These are phyloP conservation scores for Sonneratia alba DNA, from an alignment of 345 rosid species.

Conservation along the genomic window DNA sequence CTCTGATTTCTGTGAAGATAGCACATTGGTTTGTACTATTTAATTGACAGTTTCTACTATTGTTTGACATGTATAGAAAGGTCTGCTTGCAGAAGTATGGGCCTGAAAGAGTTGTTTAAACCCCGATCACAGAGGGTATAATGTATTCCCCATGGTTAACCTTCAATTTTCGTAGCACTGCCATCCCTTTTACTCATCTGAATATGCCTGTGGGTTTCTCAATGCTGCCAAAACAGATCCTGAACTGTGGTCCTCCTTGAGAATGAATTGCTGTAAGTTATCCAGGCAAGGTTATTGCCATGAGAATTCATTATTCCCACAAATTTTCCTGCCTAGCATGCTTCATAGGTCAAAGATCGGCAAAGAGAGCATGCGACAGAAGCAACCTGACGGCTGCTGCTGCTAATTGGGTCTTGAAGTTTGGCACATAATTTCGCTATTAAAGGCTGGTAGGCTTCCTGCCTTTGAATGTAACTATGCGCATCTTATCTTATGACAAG, in stretches of 20 bases:
- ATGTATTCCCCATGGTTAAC: not conserved
- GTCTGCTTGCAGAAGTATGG: conserved; percentile 79
- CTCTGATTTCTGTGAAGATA: not conserved
- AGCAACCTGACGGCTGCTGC: too few relatives aligned
- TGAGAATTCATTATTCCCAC: not conserved
- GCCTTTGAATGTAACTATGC: too few relatives aligned
- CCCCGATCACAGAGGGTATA: conserved; percentile 87
- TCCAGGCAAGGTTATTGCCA: not conserved
- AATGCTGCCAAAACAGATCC: conserved; percentile 98
- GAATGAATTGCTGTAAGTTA: conserved; percentile 82
- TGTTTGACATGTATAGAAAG: conserved; percentile 49
- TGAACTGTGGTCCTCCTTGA: conserved; percentile 89
- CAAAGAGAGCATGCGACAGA: too few relatives aligned
- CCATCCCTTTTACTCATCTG: not conserved
- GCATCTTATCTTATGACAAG: too few relatives aligned
- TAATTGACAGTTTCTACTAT: not conserved
- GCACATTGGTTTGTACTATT: not conserved
- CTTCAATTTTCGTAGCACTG: not conserved
- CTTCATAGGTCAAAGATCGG: too few relatives aligned
- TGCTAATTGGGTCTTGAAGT: too few relatives aligned
- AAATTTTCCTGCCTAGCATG: too few relatives aligned
- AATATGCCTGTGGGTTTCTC: conserved; percentile 53
- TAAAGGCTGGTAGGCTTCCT: too few relatives aligned
- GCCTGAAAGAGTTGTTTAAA: conserved; percentile 84
- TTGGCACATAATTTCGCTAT: too few relatives aligned